These are phyloP conservation scores for Papilionanthe hybrid DNA, from an alignment of 116 monocot genomes.

Conservation along the genomic window DNA sequence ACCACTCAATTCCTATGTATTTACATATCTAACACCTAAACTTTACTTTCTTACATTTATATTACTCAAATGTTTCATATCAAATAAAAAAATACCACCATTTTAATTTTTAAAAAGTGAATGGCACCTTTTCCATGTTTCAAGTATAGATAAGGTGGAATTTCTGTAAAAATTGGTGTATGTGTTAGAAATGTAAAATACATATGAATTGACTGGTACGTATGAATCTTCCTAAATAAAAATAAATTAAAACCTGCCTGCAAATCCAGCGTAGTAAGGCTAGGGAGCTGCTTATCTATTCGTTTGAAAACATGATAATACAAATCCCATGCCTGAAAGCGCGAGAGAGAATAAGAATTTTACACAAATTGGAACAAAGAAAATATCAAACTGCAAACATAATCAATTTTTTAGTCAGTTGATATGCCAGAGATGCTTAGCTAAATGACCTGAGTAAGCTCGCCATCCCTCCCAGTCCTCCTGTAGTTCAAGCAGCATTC, in stretches of 20 bases:
- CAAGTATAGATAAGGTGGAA: too few relatives aligned
- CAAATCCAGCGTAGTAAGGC: constrained; percentile 88
- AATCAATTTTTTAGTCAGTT: not conserved
- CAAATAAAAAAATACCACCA: too few relatives aligned
- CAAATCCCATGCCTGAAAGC: constrained; percentile 93
- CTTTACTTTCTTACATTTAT: too few relatives aligned
- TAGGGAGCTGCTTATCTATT: constrained; percentile 96
- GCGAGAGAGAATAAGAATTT: constrained; percentile 5
- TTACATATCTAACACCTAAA: too few relatives aligned
- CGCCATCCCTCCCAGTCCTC: constrained; percentile 87
- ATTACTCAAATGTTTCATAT: too few relatives aligned
- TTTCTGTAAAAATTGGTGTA: too few relatives aligned
- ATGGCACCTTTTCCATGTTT: too few relatives aligned
- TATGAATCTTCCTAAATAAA: not conserved
- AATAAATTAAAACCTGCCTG: constrained; percentile 42
- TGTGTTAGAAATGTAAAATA: too few relatives aligned
- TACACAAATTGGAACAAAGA: not conserved
- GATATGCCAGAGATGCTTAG: not conserved
- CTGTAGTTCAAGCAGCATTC: constrained; percentile 89
- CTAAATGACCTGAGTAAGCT: constrained; percentile 75
- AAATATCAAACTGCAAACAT: not conserved
- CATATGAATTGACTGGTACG: too few relatives aligned
- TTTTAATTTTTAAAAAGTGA: too few relatives aligned
- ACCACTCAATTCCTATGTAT: too few relatives aligned
- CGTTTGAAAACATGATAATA: constrained; percentile 99